These are phyloP conservation scores for Wallacemonas sp. DNA, from an alignment of 208 protist species.

Conservation along the genomic window DNA sequence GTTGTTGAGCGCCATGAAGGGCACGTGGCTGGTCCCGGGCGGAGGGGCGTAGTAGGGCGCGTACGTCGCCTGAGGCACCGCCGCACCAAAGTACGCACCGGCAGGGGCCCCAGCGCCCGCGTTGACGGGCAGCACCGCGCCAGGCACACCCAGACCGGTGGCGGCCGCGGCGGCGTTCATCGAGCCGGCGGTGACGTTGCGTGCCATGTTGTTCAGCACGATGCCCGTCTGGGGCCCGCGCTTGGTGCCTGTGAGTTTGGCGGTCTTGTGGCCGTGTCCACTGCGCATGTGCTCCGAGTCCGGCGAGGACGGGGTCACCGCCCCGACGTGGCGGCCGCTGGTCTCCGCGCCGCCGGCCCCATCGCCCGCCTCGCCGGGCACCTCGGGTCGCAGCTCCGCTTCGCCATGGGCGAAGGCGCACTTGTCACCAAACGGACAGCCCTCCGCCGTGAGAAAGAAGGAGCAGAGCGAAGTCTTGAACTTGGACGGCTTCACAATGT, in stretches of 20 bases:
- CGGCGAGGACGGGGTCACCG: neutral
- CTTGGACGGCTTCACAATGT: slow-evolving; percentile 86
- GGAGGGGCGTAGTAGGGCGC: slow-evolving; percentile 13
- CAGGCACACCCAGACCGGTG: neutral
- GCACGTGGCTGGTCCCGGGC: slow-evolving; percentile 21
- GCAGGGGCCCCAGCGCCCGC: neutral
- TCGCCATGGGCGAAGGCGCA: slow-evolving; percentile 84
- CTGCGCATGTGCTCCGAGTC: slow-evolving; percentile 8
- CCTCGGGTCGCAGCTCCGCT: slow-evolving; percentile 62
- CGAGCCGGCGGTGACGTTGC: slow-evolving; percentile 5
- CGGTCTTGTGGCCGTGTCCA: neutral
- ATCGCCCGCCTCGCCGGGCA: neutral
- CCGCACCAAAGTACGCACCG: neutral
- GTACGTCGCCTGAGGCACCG: neutral
- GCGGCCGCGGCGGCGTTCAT: neutral
- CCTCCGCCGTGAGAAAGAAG: slow-evolving; percentile 57
- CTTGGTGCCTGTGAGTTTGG: neutral
- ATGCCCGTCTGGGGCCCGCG: slow-evolving; percentile 9
- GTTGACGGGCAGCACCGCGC: neutral
- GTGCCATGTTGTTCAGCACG: slow-evolving; percentile 12
- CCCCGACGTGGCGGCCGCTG: neutral
- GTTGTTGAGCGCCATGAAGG: slow-evolving; percentile 33
- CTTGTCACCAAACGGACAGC: slow-evolving; percentile 74
- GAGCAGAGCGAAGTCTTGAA: slow-evolving; percentile 86
- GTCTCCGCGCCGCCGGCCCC: neutral